Evolutionary conservation across 768 basidiomycete species (phyloP).

Genomic region (Xanthoconium stramineum): DNA sequence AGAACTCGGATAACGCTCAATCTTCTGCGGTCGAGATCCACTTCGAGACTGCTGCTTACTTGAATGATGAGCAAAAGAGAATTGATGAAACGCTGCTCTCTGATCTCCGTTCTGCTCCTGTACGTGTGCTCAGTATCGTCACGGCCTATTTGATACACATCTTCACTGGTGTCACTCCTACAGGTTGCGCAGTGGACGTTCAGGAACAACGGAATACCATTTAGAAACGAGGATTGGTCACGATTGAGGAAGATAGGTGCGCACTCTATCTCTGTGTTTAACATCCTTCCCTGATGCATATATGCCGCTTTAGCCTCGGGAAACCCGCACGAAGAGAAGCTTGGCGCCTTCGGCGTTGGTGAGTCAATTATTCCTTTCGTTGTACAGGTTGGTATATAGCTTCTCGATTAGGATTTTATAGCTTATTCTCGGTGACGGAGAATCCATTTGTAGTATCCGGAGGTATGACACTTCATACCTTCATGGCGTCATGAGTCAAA

Average conservation of each 20-base stretch:
- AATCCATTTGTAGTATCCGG: conserved; percentile 82
- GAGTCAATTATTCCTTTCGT: neutral
- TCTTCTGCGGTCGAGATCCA: conserved; percentile 73
- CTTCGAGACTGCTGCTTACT: conserved; percentile 62
- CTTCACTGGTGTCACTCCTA: neutral
- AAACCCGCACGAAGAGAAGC: conserved; percentile 25
- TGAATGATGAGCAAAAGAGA: conserved; percentile 26
- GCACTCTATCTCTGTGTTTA: too few species aligned
- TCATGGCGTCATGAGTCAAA: neutral
- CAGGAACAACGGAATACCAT: conserved; percentile 82
- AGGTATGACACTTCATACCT: conserved; percentile 39
- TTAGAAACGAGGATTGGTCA: conserved; percentile 41
- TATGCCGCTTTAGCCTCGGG: conserved; percentile 15
- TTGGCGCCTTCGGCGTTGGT: conserved; percentile 27
- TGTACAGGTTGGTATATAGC: neutral
- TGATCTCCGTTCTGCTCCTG: conserved; percentile 62
- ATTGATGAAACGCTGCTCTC: conserved; percentile 37
- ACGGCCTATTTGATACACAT: neutral
- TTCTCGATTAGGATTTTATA: conserved; percentile 58
- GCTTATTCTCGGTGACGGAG: conserved; percentile 79
- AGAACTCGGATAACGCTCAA: conserved; percentile 93
- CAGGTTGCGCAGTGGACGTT: conserved; percentile 83
- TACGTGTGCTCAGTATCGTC: conserved; percentile 28
- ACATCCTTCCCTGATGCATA: neutral
- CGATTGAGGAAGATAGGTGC: neutral